Evolutionary conservation across 1,284 basidiomycete genomes (phyloP), one percentile per base, ranked within the genome.

Genomic region (Ustilago cynodontis): DNA sequence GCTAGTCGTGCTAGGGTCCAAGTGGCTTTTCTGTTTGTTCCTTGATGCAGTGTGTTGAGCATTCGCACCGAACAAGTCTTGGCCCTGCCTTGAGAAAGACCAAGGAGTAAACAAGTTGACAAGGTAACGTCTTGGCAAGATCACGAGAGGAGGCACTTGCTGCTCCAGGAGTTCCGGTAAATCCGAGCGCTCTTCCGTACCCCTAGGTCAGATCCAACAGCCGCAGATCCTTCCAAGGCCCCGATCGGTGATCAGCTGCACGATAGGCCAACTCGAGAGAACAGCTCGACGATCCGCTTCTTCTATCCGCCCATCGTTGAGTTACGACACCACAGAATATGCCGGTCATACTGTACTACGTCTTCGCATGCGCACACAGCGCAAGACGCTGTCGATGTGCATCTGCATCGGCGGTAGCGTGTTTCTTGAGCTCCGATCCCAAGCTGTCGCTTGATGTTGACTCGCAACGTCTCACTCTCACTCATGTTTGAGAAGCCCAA

Each of bases 301-400:
- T 33, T 33, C 39, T 20, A 7, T 41, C 39, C 39, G 14, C n/a
- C 4, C 43, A 1, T 22, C 16, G 7, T 16, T 49, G 47, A 49
- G 22, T 26, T 49, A 6, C 13, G 14, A 13, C 24, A 2, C 35
- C 14, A 16, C 24, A 49, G 24, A 49, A 16, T 24, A 8, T 8
- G 24, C 24, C 39, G 54, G 39, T 55, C 52, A 33, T 33, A 33
- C 11, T n/a, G n/a, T n/a, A 20, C 20, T 5, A 18, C n/a, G 26
- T 10, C 29, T n/a, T 26, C n/a, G 1, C 47, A 59, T 41, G 49
- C 58, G 52, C 6, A 26, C 31, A n/a, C 6, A 41, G 49, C 49
- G 49, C 58, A 60, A 43, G 37, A 60, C 58, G 49, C 29, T 45
- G 59, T 60, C 59, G 59, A 53, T 60, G n/a, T 45, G 39, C 51